Evolutionary conservation across 352 stramenopile species (phyloP).

Genomic region (Globisporangium splendens): DNA sequence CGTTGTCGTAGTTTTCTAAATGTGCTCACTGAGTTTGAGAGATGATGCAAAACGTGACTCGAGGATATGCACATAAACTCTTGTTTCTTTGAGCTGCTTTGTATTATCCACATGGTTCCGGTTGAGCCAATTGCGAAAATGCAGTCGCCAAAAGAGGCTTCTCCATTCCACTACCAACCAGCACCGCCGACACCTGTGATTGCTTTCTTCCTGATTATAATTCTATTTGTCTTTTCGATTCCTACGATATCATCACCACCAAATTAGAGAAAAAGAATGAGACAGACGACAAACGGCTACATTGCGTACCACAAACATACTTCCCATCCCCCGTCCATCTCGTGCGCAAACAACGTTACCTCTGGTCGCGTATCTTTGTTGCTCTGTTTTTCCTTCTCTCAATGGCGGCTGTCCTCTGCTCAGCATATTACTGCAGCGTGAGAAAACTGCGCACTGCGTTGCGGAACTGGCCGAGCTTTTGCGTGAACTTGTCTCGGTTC

Average conservation of each 20-base stretch:
- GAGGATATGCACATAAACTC: too few relatives aligned
- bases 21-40: too few relatives aligned
- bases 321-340: too few relatives aligned
- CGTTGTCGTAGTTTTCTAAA: too few relatives aligned
- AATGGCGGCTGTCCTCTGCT: background rate
- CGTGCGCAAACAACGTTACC: too few relatives aligned
- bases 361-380: background rate
- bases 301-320: background rate
- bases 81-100: too few relatives aligned
- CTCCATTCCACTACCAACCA: background rate
- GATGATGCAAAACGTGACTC: too few relatives aligned
- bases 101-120: too few relatives aligned
- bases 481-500: conserved; percentile 98
- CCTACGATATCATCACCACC: background rate
- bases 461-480: conserved; percentile 96
- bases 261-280: background rate
- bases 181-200: background rate
- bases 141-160: background rate
- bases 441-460: conserved; percentile 94
- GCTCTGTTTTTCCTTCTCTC: too few relatives aligned
- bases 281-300: background rate
- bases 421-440: conserved; percentile 71
- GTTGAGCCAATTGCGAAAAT: too few relatives aligned
- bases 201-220: conserved; percentile 11
- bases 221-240: conserved; percentile 6